Conservation (phyloP, 2,329 filamentous ascomycete genomes). For the Fusarium buxicola region DNA sequence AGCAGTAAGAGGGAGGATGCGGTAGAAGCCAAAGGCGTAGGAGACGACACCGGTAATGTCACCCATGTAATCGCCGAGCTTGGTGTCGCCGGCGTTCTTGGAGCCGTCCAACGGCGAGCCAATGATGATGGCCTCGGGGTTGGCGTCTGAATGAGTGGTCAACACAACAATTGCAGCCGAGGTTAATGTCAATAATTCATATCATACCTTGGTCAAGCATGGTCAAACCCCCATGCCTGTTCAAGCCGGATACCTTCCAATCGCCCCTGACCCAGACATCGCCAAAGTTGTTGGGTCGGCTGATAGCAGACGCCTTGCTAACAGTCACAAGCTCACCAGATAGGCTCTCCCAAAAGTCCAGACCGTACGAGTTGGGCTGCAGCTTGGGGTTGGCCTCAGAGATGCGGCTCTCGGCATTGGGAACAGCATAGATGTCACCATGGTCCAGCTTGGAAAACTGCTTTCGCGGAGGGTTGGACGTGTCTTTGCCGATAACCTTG, state of each 20-base stretch:
- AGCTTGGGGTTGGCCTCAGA: constrained; percentile 70
- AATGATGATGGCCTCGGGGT: constrained; percentile 76
- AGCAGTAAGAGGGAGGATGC: constrained; percentile 72
- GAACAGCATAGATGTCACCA: constrained; percentile 73
- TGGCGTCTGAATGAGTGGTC: constrained; percentile 63
- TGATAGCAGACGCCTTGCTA: constrained; percentile 65
- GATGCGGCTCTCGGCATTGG: constrained; percentile 70
- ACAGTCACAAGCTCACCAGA: constrained; percentile 75
- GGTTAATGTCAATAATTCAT: background rate
- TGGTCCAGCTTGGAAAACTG: constrained; percentile 71
- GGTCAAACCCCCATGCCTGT: constrained; percentile 73
- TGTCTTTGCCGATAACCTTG: constrained; percentile 70
- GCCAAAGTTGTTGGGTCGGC: constrained; percentile 71
- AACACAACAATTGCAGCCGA: background rate
- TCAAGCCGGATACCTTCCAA: constrained; percentile 72
- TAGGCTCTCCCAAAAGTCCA: constrained; percentile 81
- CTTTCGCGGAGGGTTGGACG: constrained; percentile 67
- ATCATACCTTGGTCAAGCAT: constrained; percentile 65
- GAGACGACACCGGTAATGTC: constrained; percentile 77
- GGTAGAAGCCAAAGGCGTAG: constrained; percentile 76
- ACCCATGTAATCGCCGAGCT: constrained; percentile 72
- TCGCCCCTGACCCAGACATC: constrained; percentile 77
- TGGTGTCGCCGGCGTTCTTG: constrained; percentile 67
- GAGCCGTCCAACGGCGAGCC: constrained; percentile 74
- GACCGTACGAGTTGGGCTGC: constrained; percentile 69